Base-by-base conservation (phyloP, 2,329 filamentous ascomycete genomes). In the Aspergillus ruber region DNA sequence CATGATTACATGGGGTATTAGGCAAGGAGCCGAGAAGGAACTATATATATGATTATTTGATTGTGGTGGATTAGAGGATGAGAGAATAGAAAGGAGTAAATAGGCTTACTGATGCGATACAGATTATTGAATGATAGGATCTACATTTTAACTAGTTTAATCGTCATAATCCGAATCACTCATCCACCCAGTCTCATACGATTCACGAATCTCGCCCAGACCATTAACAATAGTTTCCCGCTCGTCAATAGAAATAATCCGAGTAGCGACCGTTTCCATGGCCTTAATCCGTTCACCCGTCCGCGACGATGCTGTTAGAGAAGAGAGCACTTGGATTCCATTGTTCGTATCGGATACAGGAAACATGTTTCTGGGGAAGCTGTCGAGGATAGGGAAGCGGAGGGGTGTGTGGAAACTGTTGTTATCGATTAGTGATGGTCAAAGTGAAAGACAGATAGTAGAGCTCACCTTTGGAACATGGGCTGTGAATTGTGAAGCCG, bases 161-260 rank as follows among this genome's bases (percentile, higher is more conserved):
- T 74, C 71, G 50, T 73, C 68, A 13, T 68, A 67, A 27, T 74
- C 72, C 17, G 65, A 69, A 45, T 83, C 88, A 59, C 85, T 89
- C 10, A 82, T 83, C 87, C 88, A 95, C 1, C 89, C 89, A 51
- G 93, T 88, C 56, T 88, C 83, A 65, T 96, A 97, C 50, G 87
- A 87, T 61, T 95, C 90, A 1, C 86, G 85, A 59, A 97, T 83
- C 50, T 87, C 85, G 20, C 86, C 83, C 35, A 98, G 74, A 10
- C 86, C 83, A 61, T 95, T 93, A 41, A 82, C 81, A n/a, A 97
- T 74, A 2, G 76, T 75, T 68, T 98, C 93, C 38, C 91, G 79
- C 61, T 97, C 90, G 50, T 94, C 88, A 3, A 91, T 58, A 0
- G 76, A 74, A 13, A 90, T 75, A 67, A 49, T 76, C 51, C 83